phyloP scores from a whole-genome alignment of 495 filamentous ascomycete species.

The Apiosordaria backusii region DNA sequence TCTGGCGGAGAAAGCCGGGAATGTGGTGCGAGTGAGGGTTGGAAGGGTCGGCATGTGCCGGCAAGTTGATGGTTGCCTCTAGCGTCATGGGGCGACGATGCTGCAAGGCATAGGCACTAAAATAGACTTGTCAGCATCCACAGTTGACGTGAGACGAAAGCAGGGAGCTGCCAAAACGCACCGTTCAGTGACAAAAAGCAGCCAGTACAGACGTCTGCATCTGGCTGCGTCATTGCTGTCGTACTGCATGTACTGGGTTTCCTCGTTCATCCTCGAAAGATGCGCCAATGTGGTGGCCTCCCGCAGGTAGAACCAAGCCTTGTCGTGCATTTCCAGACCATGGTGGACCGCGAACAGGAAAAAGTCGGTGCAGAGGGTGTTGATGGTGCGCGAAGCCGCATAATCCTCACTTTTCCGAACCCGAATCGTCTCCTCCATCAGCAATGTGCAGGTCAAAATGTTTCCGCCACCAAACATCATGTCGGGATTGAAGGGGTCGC shows the following conservation, averaged over 20 bases:
- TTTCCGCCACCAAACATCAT: conserved; percentile 52
- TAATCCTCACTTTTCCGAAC: conserved; percentile 73
- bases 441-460: conserved; percentile 54
- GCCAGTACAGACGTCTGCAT: conserved; percentile 64
- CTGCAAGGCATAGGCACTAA: conserved; percentile 70
- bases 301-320: conserved; percentile 70
- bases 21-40: conserved; percentile 50
- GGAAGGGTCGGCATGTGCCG: conserved; percentile 60
- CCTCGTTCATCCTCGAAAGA: conserved; percentile 59
- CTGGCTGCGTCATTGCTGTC: conserved; percentile 53
- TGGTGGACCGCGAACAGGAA: conserved; percentile 76
- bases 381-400: conserved; percentile 64
- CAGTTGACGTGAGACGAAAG: background rate
- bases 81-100: conserved; percentile 61
- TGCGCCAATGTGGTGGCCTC: conserved; percentile 64
- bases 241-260: conserved; percentile 54
- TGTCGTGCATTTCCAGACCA: conserved; percentile 65
- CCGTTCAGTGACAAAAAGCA: conserved; percentile 70
- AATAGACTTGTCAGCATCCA: conserved; percentile 19
- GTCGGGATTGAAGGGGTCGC: conserved; percentile 51
- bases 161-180: conserved; percentile 28
- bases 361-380: conserved; percentile 71
- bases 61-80: conserved; percentile 59
- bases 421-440: conserved; percentile 72
- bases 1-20: conserved; percentile 61